Evolutionary conservation across 2,329 filamentous ascomycete species (phyloP).

Genomic region (Anthostomella pinea): DNA sequence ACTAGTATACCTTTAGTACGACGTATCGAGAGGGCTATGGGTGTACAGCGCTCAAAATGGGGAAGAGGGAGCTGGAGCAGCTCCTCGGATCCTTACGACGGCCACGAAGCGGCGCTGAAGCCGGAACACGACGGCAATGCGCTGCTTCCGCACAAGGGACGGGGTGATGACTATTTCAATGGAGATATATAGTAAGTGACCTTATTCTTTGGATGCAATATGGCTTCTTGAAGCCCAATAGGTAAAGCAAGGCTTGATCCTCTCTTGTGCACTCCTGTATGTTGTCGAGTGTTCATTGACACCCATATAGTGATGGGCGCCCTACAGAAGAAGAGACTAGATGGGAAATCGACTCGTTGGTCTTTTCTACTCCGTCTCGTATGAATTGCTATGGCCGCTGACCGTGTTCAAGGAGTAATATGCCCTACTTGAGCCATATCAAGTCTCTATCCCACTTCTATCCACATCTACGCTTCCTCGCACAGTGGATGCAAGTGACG

Average conservation of each 20-base stretch:
- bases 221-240: no score
- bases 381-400: conserved; percentile 3
- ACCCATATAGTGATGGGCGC: background rate
- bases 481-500: conserved; percentile 27
- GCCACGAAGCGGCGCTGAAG: background rate
- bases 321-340: conserved; percentile 3
- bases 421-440: conserved; percentile 19
- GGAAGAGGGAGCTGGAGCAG: background rate
- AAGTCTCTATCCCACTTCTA: conserved; percentile 11
- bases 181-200: conserved; percentile 16
- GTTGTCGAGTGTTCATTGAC: no score
- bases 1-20: background rate
- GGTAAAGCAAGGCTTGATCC: no score
- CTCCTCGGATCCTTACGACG: background rate
- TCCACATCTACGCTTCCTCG: conserved; percentile 24
- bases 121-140: conserved; percentile 4
- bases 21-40: background rate
- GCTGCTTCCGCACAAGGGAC: conserved; percentile 14
- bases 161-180: conserved; percentile 15
- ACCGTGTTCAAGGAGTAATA: conserved; percentile 7
- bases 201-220: background rate
- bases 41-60: conserved; percentile 1
- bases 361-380: background rate
- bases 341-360: conserved; percentile 16
- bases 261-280: no score